Evolutionary conservation across 345 rosid species (phyloP), one percentile per base, ranked within the genome.

Genomic region (Diplotaxis tenuifolia): DNA sequence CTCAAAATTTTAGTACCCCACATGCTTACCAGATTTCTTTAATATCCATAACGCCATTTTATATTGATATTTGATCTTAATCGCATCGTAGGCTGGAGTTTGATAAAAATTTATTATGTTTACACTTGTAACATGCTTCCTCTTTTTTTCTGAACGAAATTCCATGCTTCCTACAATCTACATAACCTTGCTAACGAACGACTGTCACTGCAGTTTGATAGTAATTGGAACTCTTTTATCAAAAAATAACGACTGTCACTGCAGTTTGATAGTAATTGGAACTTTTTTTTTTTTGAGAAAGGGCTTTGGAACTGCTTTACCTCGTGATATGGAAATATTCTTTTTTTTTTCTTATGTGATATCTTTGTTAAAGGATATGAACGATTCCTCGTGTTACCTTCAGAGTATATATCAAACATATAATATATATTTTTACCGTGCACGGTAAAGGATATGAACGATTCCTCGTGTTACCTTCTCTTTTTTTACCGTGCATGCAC

Each of bases 1-100:
- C 74, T n/a, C 42, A 57, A 3, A 36, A n/a, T n/a, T n/a, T 40
- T n/a, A 6, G 18, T 70, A 60, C 74, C 74, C 75, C 34, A 61
- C 75, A 49, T 32, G n/a, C 16, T 27, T 14, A 14, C 7, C 19
- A 61, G 32, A 49, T 31, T 5, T 32, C 38, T 32, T 11, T 32
- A 32, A 7, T 32, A 32, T 32, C 38, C 8, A 32, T 32, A 32
- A 8, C 9, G 38, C 38, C 38, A 32, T 32, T 31, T 32, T 32
- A 32, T 32, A 55, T 5, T 52, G 67, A 42, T 19, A 18, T 50
- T 62, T 45, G 5, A 52, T 21, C 55, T 27, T 63, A 12, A 55
- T 22, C 60, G 12, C 16, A 10, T 55, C 16, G 14, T 21, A 11
- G 68, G 34, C 9, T 25, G 75, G 62, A 62, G 28, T 23, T 50